These are phyloP conservation scores for Calvatia gigantea DNA, from an alignment of 768 basidiomycete species.

Conservation along the genomic window DNA sequence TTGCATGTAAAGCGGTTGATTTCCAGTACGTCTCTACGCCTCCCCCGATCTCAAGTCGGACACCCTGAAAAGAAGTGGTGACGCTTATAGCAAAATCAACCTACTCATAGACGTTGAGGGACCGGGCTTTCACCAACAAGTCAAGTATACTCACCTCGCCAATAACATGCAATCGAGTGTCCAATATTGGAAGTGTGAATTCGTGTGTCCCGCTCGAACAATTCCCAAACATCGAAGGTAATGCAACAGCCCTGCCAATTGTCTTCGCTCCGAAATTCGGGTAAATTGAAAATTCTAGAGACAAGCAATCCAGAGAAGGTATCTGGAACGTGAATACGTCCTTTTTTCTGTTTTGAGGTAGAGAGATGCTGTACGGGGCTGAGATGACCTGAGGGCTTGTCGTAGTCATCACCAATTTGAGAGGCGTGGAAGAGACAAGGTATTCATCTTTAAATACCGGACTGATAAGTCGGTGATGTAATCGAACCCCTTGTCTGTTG, in stretches of 20 bases:
- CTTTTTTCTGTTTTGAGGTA: conserved; percentile 71
- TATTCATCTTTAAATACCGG: conserved; percentile 64
- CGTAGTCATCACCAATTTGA: conserved; percentile 92
- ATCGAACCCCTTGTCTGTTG: conserved; percentile 48
- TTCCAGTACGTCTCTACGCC: conserved; percentile 99
- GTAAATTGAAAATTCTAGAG: conserved; percentile 91
- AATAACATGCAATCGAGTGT: conserved; percentile 89
- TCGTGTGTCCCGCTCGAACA: conserved; percentile 46
- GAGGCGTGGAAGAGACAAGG: conserved; percentile 70
- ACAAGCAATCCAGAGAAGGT: conserved; percentile 64
- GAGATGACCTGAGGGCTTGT: conserved; percentile 76
- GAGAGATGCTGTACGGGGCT: conserved; percentile 85
- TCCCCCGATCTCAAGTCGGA: conserved; percentile 91
- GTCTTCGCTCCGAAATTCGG: conserved; percentile 98
- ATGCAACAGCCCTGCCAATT: conserved; percentile 87
- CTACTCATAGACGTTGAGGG: conserved; percentile 30
- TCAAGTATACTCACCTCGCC: conserved; percentile 74
- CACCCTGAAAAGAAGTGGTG: conserved; percentile 86
- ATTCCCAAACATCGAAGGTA: conserved; percentile 67
- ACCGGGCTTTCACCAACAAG: background rate
- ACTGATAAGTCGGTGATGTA: conserved; percentile 73
- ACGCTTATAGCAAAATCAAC: conserved; percentile 87
- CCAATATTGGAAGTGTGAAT: conserved; percentile 77
- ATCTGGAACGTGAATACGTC: conserved; percentile 88
- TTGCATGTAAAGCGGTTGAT: conserved; percentile 57